Percentiles rank a stretch among this genome's conserved stretches.
phyloP scores from a whole-genome alignment of 2,329 filamentous ascomycete genomes.

The Trichoderma afroharzianum region DNA sequence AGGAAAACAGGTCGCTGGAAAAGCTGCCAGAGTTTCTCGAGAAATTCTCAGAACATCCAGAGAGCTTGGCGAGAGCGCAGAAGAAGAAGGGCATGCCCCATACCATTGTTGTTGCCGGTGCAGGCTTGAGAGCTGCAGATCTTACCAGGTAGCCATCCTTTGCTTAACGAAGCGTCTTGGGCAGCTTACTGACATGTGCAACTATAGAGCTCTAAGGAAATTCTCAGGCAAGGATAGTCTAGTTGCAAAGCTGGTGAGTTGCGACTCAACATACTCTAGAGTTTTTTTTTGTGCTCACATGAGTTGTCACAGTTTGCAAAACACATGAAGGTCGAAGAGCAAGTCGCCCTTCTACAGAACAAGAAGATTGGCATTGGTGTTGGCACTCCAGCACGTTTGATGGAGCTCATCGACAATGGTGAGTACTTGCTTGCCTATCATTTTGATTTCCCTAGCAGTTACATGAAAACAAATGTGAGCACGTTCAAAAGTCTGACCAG shows the following conservation, averaged over 20 bases:
- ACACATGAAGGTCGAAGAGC: constrained; percentile 92
- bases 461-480: neutral
- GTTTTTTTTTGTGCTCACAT: neutral
- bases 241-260: constrained; percentile 72
- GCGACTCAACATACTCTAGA: neutral
- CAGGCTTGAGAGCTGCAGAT: constrained; percentile 82
- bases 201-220: constrained; percentile 61
- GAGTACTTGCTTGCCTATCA: constrained; percentile 28
- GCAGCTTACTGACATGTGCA: constrained; percentile 12
- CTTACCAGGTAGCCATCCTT: constrained; percentile 58
- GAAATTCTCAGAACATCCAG: constrained; percentile 54
- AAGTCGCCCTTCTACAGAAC: constrained; percentile 68
- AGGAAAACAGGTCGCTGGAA: constrained; percentile 61
- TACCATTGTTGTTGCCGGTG: constrained; percentile 82
- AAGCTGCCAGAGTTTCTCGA: constrained; percentile 79
- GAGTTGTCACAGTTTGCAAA: constrained; percentile 68
- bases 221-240: constrained; percentile 75
- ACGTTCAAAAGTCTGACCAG: neutral
- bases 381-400: constrained; percentile 80
- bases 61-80: constrained; percentile 60
- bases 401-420: constrained; percentile 80
- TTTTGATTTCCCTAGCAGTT: neutral
- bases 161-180: neutral
- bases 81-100: constrained; percentile 72
- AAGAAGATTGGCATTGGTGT: constrained; percentile 79